Base-by-base conservation (phyloP, 805 yeast species). In the Nakazawaea ishiwadae region DNA sequence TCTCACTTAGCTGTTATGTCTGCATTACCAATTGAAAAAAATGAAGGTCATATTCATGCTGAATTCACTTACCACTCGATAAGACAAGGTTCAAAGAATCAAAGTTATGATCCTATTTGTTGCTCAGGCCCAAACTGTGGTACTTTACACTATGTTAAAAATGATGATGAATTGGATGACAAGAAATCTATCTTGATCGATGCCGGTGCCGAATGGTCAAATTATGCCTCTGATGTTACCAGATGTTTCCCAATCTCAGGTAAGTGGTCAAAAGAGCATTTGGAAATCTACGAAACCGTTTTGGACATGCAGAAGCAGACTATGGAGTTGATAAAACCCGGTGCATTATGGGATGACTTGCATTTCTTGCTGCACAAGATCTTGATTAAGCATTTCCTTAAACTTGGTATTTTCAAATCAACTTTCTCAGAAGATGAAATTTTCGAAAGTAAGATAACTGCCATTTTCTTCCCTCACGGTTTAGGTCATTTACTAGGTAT, bases 181-280 rank as follows among this genome's bases (percentile, higher is more conserved):
- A 80, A 78, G 53, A 77, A 75, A 35, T 73, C 90, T 5, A 73
- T 91, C 10, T 72, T 91, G 47, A 81, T 91, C 40, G 99, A 91
- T 65, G 97, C 98, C 7, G 99, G 99, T 42, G 96, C 96, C 2
- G 98, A 91, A 63, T 91, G 97, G 96, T 76, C 77, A 49, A 80
- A 87, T 59, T 91, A 91, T 61, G 90, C 96, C 2, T 72, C 88
- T 33, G 99, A 91, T 59, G 96, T 93, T 32, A 93, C 99, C 12
- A 76, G 99, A 58, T 85, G 95, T 57, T 91, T 89, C 76, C 99
- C 99, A 21, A 79, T 88, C 42, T 75, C 70, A 47, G 99, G 99
- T 5, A 79, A 81, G 41, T 91, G 96, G 89, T 77, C 90, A 7
- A 76, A 75, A 48, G 98, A 93, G 56, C 95, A 91, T 53, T 72